Evolutionary conservation across 768 basidiomycete genomes (phyloP).

Genomic region (Amylocystis lapponica): DNA sequence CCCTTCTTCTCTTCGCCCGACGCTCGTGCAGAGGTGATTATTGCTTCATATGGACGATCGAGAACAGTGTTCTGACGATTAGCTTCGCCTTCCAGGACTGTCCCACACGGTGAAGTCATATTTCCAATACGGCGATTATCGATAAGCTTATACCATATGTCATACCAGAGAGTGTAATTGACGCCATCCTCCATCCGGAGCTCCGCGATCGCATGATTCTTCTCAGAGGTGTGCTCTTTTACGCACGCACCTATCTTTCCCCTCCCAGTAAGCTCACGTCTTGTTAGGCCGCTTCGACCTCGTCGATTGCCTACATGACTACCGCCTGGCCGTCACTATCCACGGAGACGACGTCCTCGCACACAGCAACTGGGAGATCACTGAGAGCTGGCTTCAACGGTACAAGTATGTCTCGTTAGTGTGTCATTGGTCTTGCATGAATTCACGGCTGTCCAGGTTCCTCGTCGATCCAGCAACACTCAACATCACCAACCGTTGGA

Average conservation of each 20-base stretch:
- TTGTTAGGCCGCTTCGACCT: slow-evolving; percentile 68
- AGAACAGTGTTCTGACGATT: slow-evolving; percentile 4
- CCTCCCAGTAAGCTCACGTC: no score
- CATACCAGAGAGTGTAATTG: slow-evolving; percentile 77
- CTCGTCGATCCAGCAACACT: slow-evolving; percentile 72
- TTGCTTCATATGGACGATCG: background rate
- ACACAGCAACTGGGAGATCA: slow-evolving; percentile 86
- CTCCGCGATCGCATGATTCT: slow-evolving; percentile 89
- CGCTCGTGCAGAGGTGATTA: slow-evolving; percentile 72
- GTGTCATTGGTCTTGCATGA: no score
- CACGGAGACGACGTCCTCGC: slow-evolving; percentile 92
- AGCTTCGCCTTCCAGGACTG: slow-evolving; percentile 42
- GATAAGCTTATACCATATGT: slow-evolving; percentile 3
- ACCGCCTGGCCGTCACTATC: slow-evolving; percentile 60
- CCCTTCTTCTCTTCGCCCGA: slow-evolving; percentile 82
- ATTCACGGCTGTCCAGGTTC: slow-evolving; percentile 41
- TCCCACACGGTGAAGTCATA: slow-evolving; percentile 69
- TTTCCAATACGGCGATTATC: no score
- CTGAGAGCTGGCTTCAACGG: slow-evolving; percentile 75
- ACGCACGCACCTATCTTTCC: no score
- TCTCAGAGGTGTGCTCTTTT: slow-evolving; percentile 55
- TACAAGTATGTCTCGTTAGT: slow-evolving; percentile 54
- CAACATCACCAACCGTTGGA: slow-evolving; percentile 79
- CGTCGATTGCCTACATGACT: slow-evolving; percentile 73
- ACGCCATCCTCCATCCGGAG: slow-evolving; percentile 84